Evolutionary conservation across 345 rosid genomes (phyloP).

Genomic region (Eucalyptus cloeziana): DNA sequence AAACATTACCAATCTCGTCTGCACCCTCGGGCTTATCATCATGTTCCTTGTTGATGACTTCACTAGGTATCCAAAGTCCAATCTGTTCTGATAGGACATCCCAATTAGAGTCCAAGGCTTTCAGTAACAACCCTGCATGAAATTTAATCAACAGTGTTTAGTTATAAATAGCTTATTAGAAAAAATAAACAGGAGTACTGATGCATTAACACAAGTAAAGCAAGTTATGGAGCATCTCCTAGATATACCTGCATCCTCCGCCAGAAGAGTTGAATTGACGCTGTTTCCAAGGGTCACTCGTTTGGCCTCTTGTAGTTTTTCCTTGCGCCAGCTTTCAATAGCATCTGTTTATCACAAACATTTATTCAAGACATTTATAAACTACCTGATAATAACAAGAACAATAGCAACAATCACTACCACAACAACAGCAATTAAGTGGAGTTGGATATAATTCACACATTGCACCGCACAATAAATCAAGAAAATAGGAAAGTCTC

Average conservation of each 20-base stretch:
- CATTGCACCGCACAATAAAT: neutral
- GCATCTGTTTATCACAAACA: slow-evolving; percentile 42
- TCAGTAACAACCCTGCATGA: slow-evolving; percentile 45
- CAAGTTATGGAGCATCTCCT: neutral
- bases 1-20: slow-evolving; percentile 52
- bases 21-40: slow-evolving; percentile 86
- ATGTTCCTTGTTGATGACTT: slow-evolving; percentile 51
- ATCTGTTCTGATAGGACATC: slow-evolving; percentile 64
- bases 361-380: neutral
- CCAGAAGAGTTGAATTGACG: slow-evolving; percentile 29
- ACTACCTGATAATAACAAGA: neutral
- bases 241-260: slow-evolving; percentile 69
- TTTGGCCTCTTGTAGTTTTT: slow-evolving; percentile 63
- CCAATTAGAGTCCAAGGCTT: slow-evolving; percentile 80
- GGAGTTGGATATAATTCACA: neutral
- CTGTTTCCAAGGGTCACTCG: slow-evolving; percentile 28
- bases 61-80: slow-evolving; percentile 86
- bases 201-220: neutral
- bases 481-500: neutral
- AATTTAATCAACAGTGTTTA: neutral
- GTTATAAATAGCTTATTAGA: neutral
- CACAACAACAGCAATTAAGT: neutral
- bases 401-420: neutral
- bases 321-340: slow-evolving; percentile 83
- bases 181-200: neutral